These are phyloP conservation scores for Trifolium fragiferum DNA, from an alignment of 306 rosid genomes.

Conservation along the genomic window DNA sequence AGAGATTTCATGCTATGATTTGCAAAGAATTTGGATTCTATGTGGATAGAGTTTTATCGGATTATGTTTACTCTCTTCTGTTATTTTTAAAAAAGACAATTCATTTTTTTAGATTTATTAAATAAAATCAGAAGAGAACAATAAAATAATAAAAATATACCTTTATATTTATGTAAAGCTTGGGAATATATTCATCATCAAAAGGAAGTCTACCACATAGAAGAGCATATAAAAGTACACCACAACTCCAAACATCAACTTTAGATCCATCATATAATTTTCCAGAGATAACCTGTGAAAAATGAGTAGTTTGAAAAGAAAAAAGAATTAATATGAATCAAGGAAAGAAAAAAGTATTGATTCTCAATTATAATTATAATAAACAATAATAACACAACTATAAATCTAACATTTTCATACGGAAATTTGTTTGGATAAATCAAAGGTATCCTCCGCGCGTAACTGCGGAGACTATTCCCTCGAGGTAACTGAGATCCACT, in stretches of 20 bases:
- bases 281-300: constrained; percentile 51
- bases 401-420: not conserved
- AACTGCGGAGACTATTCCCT: too few species aligned
- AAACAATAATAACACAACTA: too few species aligned
- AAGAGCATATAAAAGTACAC: constrained; percentile 89
- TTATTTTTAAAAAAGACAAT: too few species aligned
- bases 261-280: constrained; percentile 57
- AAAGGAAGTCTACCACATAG: constrained; percentile 93
- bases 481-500: too few species aligned
- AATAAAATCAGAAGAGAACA: not conserved
- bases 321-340: not conserved
- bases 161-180: constrained; percentile 81
- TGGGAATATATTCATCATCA: constrained; percentile 84
- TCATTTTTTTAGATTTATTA: too few species aligned
- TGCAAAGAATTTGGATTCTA: too few species aligned
- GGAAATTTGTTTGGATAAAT: too few species aligned
- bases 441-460: too few species aligned
- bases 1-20: too few species aligned
- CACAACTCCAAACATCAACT: constrained; percentile 64
- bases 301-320: constrained; percentile 23
- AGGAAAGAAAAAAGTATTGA: not conserved
- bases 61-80: too few species aligned
- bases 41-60: too few species aligned
- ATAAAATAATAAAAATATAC: constrained; percentile 32
- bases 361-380: not conserved